Base-by-base conservation (phyloP, 495 filamentous ascomycete species). In the Xylaria nigripes region DNA sequence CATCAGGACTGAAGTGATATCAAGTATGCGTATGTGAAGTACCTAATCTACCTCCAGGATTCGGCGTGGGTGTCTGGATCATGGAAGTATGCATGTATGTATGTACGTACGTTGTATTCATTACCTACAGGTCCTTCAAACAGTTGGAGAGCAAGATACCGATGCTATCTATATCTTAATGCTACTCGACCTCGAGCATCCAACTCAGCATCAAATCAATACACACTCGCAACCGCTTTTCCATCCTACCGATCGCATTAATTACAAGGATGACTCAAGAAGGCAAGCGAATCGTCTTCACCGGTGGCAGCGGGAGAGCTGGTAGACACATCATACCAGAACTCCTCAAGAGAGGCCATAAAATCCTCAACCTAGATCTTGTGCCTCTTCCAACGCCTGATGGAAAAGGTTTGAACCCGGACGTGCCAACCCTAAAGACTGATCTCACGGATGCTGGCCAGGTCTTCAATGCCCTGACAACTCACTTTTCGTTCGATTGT, bases 391-490 rank as follows among this genome's bases (percentile, higher is more conserved):
- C 62, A 57, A 36, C 6, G 2, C 13, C 32, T n/a, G 32, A 36
- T 36, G 32, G 32, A n/a, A 15, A 24, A 3, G 58, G 59, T 22
- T 51, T 59, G 6, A 57, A 75, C 41, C 67, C 68, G 3, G 69
- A 72, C 18, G 77, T 84, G 45, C 76, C 79, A 58, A 84, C 81
- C 2, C 60, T 84, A 16, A 78, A 77, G 54, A 72, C 75, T 13
- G 79, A 82, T 57, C 70, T 84, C 45, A 80, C 82, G 10, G 71
- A 82, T 61, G 68, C 61, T 46, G 81, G 81, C 42, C 78, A 85
- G 61, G 77, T 80, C 47, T 82, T 81, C 68, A 78, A 76, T 50
- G 79, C 78, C 30, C 59, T 84, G 3, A 74, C 74, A 16, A 77
- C 74, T 2, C 78, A 81, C 59, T 84, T 81, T 66, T 68, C 75